Percentiles rank a stretch among this genome's conserved stretches.
These are phyloP conservation scores for Thuidium tamariscinum DNA, from an alignment of 225 moss, liverwort and hornwort species.

Conservation along the genomic window DNA sequence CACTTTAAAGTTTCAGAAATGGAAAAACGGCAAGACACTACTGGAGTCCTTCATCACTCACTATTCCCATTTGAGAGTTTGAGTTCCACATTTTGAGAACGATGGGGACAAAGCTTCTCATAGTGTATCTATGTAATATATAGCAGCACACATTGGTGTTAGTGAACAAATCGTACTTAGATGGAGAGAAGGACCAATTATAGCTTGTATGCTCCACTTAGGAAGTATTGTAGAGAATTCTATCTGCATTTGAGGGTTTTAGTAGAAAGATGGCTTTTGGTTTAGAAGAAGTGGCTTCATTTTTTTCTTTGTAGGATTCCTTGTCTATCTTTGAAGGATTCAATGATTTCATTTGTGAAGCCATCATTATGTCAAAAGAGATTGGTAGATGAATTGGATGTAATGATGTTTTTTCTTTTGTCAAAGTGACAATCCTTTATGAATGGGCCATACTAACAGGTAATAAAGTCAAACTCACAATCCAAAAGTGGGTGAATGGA, in stretches of 20 bases:
- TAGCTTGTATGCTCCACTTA: not conserved
- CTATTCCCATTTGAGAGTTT: too few relatives aligned
- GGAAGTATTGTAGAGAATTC: too few relatives aligned
- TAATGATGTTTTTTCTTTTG: too few relatives aligned
- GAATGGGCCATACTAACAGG: accelerated
- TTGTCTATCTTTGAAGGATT: not conserved
- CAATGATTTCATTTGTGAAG: not conserved
- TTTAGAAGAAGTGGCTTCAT: too few relatives aligned
- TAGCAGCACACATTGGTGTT: too few relatives aligned
- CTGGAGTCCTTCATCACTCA: not conserved
- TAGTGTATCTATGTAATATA: not conserved
- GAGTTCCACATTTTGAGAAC: not conserved
- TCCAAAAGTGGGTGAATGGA: too few relatives aligned
- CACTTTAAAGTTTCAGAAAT: too few relatives aligned
- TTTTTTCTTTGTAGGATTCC: too few relatives aligned
- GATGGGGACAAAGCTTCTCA: not conserved
- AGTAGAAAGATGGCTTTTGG: accelerated
- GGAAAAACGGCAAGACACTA: not conserved
- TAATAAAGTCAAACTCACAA: not conserved
- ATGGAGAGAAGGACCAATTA: not conserved
- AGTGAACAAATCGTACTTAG: accelerated
- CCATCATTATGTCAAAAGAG: not conserved
- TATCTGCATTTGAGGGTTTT: too few relatives aligned
- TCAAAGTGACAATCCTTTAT: too few relatives aligned
- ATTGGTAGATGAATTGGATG: not conserved